Conservation (phyloP, 1,139 yeast species). For the Groenewaldozyma auringiensis region DNA sequence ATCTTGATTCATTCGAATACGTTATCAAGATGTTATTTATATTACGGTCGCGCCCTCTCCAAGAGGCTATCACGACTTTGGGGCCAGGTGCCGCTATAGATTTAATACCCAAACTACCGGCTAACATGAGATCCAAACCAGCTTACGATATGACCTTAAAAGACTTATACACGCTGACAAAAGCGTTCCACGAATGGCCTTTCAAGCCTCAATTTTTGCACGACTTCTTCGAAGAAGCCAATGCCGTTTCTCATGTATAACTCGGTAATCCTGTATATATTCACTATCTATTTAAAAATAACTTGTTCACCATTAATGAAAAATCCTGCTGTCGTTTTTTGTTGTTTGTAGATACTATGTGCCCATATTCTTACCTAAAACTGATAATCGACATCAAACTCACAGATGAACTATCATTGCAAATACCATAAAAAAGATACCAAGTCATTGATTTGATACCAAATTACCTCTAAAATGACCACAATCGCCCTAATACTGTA, state of each 20-base stretch:
- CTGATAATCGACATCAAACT: no score
- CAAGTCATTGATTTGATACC: no score
- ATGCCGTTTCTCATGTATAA: slow-evolving; percentile 1
- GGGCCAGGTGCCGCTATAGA: slow-evolving; percentile 75
- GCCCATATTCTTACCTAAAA: no score
- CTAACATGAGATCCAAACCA: slow-evolving; percentile 38
- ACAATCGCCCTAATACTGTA: no score
- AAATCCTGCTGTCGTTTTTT: no score
- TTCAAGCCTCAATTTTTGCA: slow-evolving; percentile 61
- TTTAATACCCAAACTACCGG: slow-evolving; percentile 39
- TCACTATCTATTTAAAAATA: not conserved
- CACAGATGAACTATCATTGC: no score
- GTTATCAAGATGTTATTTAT: slow-evolving; percentile 60
- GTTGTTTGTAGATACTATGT: no score
- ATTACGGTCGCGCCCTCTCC: slow-evolving; percentile 42
- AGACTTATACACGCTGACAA: slow-evolving; percentile 47
- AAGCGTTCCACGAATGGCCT: slow-evolving; percentile 67
- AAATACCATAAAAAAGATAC: no score
- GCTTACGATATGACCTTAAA: slow-evolving; percentile 46
- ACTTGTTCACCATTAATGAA: no score
- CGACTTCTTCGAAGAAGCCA: slow-evolving; percentile 33
- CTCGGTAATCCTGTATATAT: not conserved
- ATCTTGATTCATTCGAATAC: slow-evolving; percentile 56
- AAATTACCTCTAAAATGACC: no score
- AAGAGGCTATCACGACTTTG: slow-evolving; percentile 44